Base-by-base conservation (phyloP, 129 eudicot genomes). In the Flaveria linearis region DNA sequence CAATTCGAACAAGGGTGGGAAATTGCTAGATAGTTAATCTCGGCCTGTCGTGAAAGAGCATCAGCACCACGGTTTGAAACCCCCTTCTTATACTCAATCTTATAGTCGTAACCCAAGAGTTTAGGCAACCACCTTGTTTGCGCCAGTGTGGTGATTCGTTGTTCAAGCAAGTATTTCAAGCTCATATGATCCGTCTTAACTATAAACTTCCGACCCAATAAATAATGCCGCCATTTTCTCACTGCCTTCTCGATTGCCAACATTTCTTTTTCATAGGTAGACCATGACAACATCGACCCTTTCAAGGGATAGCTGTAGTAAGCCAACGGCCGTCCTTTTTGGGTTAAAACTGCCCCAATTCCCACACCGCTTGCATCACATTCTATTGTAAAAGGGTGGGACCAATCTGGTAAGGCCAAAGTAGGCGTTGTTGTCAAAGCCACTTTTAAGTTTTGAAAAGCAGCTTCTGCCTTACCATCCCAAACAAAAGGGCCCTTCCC, bases 111-210 rank as follows among this genome's bases (percentile, higher is more conserved):
- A n/a, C 67, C 58, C 33, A 4, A 63, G 7, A n/a, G 60, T 9
- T 75, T 75, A 1, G 79, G 14, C 5, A 75, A 41, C 79, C 79
- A 75, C 13, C 69, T 18, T 0, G 56, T 0, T 6, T 70, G 74
- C 0, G 58, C 41, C 3, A 60, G 74, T 0, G 74, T 70, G 43
- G 61, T 2, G 2, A 67, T 16, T 0, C 72, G 72, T 39, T 67
- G 72, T 2, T 67, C 52, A 7, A 45, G 49, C 49, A 52, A 16
- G 9, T 52, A 16, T 11, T 52, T 52, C 7, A 52, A 17, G 8
- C 58, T 52, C 8, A 52, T 5, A 7, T 52, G 58, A 17, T 52
- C 58, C 1, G 58, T 52, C 2, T 51, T 52, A 16, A 52, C 58
- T 17, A 52, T 17, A 16, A 52, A 52, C 6, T 5, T n/a, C 1